Percentiles rank a stretch among this genome's conserved stretches.
These are phyloP conservation scores for Amanita exitialis DNA, from an alignment of 768 basidiomycete species.

Conservation along the genomic window DNA sequence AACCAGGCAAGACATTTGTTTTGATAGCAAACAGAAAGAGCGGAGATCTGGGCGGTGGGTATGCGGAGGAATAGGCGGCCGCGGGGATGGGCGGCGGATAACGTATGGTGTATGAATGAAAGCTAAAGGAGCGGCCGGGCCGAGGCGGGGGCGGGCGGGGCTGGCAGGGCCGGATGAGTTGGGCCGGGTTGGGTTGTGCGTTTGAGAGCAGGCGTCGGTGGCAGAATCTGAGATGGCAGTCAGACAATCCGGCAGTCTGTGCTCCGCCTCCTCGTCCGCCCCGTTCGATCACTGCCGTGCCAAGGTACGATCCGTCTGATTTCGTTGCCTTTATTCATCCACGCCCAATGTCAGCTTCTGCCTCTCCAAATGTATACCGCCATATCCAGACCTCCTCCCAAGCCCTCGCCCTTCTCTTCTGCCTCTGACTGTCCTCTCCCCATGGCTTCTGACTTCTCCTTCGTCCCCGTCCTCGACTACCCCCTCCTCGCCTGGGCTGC, in stretches of 20 bases:
- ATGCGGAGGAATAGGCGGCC: no score
- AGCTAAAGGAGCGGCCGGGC: background rate
- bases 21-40: no score
- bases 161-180: background rate
- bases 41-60: no score
- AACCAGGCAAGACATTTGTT: no score
- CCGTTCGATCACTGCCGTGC: constrained; percentile 19
- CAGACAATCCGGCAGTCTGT: background rate
- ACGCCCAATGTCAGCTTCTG: constrained; percentile 3
- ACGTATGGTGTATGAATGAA: background rate
- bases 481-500: constrained; percentile 8
- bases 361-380: constrained; percentile 20
- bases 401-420: constrained; percentile 25
- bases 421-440: constrained; percentile 12
- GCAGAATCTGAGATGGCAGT: constrained; percentile 3
- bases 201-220: background rate
- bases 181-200: constrained; percentile 1
- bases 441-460: background rate
- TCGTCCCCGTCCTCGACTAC: constrained; percentile 6
- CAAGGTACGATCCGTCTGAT: constrained; percentile 13
- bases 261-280: constrained; percentile 2
- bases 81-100: no score
- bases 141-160: background rate
- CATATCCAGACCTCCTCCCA: constrained; percentile 25
- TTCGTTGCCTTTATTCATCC: constrained; percentile 5